Evolutionary conservation across 129 eudicot species (phyloP).

Genomic region (Gnaphalium uliginosum): DNA sequence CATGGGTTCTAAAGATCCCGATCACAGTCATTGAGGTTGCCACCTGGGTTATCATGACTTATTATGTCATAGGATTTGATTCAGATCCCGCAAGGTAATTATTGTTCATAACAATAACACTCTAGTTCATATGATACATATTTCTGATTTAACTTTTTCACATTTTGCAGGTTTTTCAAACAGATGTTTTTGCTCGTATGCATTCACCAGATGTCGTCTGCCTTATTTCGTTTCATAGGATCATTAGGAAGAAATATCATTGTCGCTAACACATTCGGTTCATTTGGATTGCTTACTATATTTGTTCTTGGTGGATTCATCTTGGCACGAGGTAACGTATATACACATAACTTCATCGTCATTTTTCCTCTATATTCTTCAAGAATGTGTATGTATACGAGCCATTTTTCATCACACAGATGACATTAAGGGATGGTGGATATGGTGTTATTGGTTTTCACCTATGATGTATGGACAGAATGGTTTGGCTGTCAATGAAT

Average conservation of each 20-base stretch:
- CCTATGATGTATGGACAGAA: conserved; percentile 94
- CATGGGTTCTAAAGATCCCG: conserved; percentile 90
- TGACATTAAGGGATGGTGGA: conserved; percentile 71
- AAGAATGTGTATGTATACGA: not conserved
- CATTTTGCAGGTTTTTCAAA: conserved; percentile 58
- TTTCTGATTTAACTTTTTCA: not conserved
- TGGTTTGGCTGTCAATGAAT: conserved; percentile 82
- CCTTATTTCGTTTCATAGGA: conserved; percentile 74
- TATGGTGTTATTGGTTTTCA: conserved; percentile 94
- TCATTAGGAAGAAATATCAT: conserved; percentile 81
- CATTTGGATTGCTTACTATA: conserved; percentile 70
- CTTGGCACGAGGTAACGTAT: conserved; percentile 64
- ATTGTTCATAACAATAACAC: conserved; percentile 1
- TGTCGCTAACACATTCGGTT: conserved; percentile 85
- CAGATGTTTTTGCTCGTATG: conserved; percentile 62
- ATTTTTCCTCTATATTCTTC: not conserved
- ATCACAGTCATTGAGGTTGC: conserved; percentile 59
- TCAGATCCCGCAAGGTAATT: conserved; percentile 65
- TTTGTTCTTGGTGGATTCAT: conserved; percentile 90
- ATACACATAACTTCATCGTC: not conserved
- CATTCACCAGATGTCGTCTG: conserved; percentile 80
- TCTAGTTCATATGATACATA: conserved; percentile 5
- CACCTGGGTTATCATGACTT: conserved; percentile 72
- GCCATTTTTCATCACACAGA: conserved; percentile 42
- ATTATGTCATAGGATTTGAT: conserved; percentile 85